phyloP scores from a whole-genome alignment of 805 yeast species.

The Yamadazyma insecticola region DNA sequence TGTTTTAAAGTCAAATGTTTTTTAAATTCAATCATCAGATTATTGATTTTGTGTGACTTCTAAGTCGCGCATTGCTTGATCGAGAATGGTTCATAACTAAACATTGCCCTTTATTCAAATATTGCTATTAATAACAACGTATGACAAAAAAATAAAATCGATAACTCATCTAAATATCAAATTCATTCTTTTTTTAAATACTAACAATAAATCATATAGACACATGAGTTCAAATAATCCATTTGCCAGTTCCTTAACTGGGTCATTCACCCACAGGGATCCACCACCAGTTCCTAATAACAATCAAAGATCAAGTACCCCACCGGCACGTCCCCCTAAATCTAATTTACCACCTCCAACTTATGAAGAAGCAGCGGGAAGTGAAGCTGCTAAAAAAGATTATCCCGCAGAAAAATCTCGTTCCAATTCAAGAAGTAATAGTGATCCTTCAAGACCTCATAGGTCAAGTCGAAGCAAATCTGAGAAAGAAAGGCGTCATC shows the following conservation, averaged over 20 bases:
- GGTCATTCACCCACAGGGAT: constrained; percentile 31
- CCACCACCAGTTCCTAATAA: constrained; percentile 29
- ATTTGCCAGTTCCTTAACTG: constrained; percentile 45
- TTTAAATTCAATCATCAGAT: no score
- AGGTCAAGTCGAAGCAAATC: no score
- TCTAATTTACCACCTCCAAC: constrained; percentile 51
- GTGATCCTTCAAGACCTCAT: constrained; percentile 7
- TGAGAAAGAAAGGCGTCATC: constrained; percentile 7
- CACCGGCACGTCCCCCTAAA: constrained; percentile 30
- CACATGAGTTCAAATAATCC: constrained; percentile 49
- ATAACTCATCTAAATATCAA: no score
- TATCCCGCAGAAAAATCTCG: constrained; percentile 52
- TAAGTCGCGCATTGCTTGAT: no score
- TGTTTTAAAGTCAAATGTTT: no score
- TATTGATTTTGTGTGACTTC: no score
- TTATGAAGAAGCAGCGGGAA: constrained; percentile 66
- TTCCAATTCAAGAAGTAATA: constrained; percentile 6
- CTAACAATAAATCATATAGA: constrained; percentile 15
- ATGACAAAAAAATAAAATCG: no score
- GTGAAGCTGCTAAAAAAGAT: constrained; percentile 33
- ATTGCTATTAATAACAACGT: no score
- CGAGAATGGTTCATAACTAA: no score
- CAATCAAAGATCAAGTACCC: constrained; percentile 6
- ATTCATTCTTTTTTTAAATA: no score
- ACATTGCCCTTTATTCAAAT: no score